A percentile compares a stretch with the other conserved stretches of the same genome.
Conservation (phyloP, 2,329 filamentous ascomycete species). For the Rhynchosporium agropyri region DNA sequence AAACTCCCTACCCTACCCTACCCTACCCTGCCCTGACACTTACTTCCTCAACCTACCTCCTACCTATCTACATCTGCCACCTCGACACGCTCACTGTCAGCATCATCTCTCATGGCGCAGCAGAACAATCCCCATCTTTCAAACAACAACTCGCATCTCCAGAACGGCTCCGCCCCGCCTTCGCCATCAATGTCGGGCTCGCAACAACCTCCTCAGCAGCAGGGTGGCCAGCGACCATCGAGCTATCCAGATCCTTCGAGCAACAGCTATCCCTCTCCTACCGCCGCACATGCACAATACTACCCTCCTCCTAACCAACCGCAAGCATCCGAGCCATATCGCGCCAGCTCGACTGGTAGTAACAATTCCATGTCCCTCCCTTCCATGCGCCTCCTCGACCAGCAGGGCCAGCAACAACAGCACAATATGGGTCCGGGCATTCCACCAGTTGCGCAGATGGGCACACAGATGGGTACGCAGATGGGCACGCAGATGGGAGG, state of each 20-base stretch:
- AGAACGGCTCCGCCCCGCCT: constrained; percentile 40
- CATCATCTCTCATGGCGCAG: constrained; percentile 35
- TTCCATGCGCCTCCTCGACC: constrained; percentile 53
- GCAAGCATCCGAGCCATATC: constrained; percentile 46
- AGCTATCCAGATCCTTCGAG: constrained; percentile 49
- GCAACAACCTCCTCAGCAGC: constrained; percentile 34
- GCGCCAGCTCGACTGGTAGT: constrained; percentile 48
- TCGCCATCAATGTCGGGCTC: constrained; percentile 43
- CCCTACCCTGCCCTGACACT: too few species aligned
- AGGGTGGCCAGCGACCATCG: constrained; percentile 34
- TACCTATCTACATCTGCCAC: neutral
- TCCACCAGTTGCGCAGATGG: constrained; percentile 52
- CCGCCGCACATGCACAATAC: constrained; percentile 48
- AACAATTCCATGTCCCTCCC: constrained; percentile 52
- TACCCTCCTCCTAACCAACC: constrained; percentile 47
- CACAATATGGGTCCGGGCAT: constrained; percentile 55
- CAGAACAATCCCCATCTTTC: constrained; percentile 39
- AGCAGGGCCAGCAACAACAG: constrained; percentile 37
- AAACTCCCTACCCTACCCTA: too few species aligned
- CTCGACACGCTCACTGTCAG: constrained; percentile 11
- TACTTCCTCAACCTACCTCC: neutral
- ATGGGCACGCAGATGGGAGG: constrained; percentile 47
- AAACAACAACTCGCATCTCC: constrained; percentile 29
- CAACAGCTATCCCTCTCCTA: constrained; percentile 51
- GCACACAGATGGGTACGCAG: constrained; percentile 41